Evolutionary conservation across 2,329 filamentous ascomycete species (phyloP), one percentile per base, ranked within the genome.

Genomic region (Anthostomella pinea): DNA sequence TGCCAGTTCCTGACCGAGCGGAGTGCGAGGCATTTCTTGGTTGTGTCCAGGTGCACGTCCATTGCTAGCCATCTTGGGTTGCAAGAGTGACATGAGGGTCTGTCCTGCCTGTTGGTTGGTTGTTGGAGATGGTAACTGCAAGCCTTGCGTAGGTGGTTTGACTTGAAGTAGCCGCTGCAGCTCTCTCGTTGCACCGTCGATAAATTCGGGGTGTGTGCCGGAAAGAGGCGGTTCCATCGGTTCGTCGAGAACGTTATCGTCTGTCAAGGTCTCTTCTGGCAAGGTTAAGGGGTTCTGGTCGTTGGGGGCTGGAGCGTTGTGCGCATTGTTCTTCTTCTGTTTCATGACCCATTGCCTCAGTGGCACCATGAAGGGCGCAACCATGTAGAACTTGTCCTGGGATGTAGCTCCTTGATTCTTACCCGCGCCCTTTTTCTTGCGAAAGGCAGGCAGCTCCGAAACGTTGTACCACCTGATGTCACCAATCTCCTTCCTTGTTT

Each of bases 341-440:
- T 84, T 78, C n/a, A 80, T 70, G 30, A 97, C 88, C 90, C 90
- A 97, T 60, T 87, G 88, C 63, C 88, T 90, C 31, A 98, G 65
- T 5, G 81, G 85, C 1, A 81, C 81, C 36, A 97, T 70, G 58
- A 98, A 98, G 0, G 91, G 90, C 0, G 89, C 89, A 13, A 98
- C 93, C 87, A 97, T 96, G 65, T 96, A 98, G 60, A 96, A 97
- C 57, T 91, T 96, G 61, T 87, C 81, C 51, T 84, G 87, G 3
- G 72, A 64, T 10, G 68, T 67, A 9, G 78, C 64, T 29, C 79
- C 73, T n/a, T 80, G 73, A 11, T 54, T 58, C 36, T 78, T 72
- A 9, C 69, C 68, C 30, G 61, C 61, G 13, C 70, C 71, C 17
- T 47, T 89, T 49, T 73, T 80, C 60, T 85, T 86, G 37, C 82